Conservation (phyloP, 148 eudicot genomes). For the Vaccinium darrowii region DNA sequence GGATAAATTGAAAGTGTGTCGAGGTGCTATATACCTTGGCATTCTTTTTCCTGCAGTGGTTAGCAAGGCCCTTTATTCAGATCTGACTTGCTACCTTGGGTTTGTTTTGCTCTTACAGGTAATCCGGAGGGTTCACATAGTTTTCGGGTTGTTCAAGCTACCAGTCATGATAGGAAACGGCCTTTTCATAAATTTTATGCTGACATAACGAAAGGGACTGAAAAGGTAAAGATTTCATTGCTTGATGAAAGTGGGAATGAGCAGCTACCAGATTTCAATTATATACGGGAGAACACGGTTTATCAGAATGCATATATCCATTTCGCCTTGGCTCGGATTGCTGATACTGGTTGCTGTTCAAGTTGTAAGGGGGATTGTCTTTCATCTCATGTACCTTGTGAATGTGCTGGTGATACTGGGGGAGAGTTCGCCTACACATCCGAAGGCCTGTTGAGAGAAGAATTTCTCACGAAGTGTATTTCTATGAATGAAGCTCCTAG, state of each 20-base stretch:
- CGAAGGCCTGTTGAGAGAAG: conserved; percentile 51
- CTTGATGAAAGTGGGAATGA: conserved; percentile 38
- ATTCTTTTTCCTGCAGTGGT: background rate
- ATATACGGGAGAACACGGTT: conserved; percentile 44
- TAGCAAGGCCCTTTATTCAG: background rate
- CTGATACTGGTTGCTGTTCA: conserved; percentile 57
- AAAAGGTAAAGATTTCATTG: conserved; percentile 48
- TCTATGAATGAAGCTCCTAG: conserved; percentile 36
- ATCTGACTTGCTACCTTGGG: background rate
- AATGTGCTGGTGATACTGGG: conserved; percentile 61
- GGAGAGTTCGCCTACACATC: conserved; percentile 73
- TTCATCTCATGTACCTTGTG: conserved; percentile 42
- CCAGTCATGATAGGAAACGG: background rate
- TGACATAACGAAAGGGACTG: conserved; percentile 59
- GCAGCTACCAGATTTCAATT: conserved; percentile 37
- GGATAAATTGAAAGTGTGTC: background rate
- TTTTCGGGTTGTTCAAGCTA: conserved; percentile 14
- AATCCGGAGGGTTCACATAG: conserved; percentile 27
- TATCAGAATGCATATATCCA: conserved; percentile 58
- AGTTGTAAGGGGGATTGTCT: conserved; percentile 54
- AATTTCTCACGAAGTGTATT: conserved; percentile 39
- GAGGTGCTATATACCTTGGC: background rate
- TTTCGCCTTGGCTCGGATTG: conserved; percentile 58
- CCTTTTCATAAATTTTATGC: conserved; percentile 17
- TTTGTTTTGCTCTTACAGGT: conserved; percentile 27